Base-by-base conservation (phyloP, 2,329 filamentous ascomycete genomes). In the Arthrinium puccinioides region DNA sequence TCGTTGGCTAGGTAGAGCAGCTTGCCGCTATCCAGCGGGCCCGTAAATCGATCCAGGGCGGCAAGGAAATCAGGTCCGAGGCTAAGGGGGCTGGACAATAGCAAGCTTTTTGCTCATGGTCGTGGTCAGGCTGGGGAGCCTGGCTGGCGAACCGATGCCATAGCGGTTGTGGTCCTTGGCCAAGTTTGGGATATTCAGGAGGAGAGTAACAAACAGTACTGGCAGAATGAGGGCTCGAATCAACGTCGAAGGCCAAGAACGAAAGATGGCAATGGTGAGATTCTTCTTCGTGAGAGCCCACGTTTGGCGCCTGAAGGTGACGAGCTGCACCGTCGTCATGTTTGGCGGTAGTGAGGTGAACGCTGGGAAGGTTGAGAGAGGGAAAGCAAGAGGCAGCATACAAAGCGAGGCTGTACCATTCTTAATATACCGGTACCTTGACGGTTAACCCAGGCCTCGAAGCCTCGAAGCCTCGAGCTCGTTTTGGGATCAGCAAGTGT, bases 201-300 rank as follows among this genome's bases (percentile, higher is more conserved):
- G 44, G 11, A 55, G 34, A 8, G 46, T 44, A 10, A 51, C 37
- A 13, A 55, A 38, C 15, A 40, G 24, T 29, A 53, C 44, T 2
- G 52, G 52, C 9, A 55, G 43, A 15, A 55, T 27, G 26, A 49
- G 44, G 28, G 49, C 47, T 24, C 50, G 47, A 15, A 55, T 39
- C 9, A 48, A 28, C 13, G 51, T 55, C 16, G 48, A 53, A 20
- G 49, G 29, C 45, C 48, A 50, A 10, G 47, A 47, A 20, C 52
- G 41, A 26, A 42, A n/a, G 24, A 51, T 21, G 15, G 42, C 30
- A n/a, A 50, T 45, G 15, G 47, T 38, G 23, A 52, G 41, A 35
- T 53, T 54, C 39, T 54, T 54, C 36, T 42, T 52, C 18, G 44
- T 46, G 16, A 54, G 41, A 18, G 48, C 52, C 50, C 47, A 46